Evolutionary conservation across 1,284 basidiomycete species (phyloP).

Genomic region (Trichosporon sp.): DNA sequence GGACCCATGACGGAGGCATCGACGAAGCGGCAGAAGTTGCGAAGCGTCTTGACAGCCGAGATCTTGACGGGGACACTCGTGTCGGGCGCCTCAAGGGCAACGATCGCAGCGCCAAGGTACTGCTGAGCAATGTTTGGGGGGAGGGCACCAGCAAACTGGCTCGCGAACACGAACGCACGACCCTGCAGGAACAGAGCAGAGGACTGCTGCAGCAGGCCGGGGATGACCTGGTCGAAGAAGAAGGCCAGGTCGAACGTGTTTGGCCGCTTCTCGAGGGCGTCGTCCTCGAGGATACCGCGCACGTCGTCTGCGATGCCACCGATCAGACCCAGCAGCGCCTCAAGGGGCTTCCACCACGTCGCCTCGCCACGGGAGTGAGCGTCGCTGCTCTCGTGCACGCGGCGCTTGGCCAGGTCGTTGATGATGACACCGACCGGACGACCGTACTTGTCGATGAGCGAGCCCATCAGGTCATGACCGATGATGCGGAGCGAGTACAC

Average conservation of each 20-base stretch:
- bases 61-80: constrained; percentile 84
- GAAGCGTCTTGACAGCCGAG: constrained; percentile 84
- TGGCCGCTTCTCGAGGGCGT: constrained; percentile 63
- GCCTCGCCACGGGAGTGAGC: constrained; percentile 42
- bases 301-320: constrained; percentile 80
- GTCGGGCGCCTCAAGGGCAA: constrained; percentile 73
- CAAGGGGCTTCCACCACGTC: constrained; percentile 77
- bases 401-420: constrained; percentile 63
- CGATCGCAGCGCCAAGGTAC: constrained; percentile 82
- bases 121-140: constrained; percentile 72
- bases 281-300: constrained; percentile 73
- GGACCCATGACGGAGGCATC: constrained; percentile 62
- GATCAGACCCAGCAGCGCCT: constrained; percentile 79
- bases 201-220: constrained; percentile 64
- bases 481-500: constrained; percentile 79
- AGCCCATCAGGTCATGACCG: constrained; percentile 77
- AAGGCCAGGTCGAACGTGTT: constrained; percentile 75
- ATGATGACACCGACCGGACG: constrained; percentile 64
- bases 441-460: constrained; percentile 70
- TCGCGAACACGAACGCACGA: constrained; percentile 90
- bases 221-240: constrained; percentile 76
- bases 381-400: constrained; percentile 45
- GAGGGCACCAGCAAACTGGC: constrained; percentile 77
- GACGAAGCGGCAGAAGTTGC: constrained; percentile 60
- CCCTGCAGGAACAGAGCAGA: constrained; percentile 85